These are phyloP conservation scores for Fusarium luffae DNA, from an alignment of 2,329 filamentous ascomycete genomes.

Conservation along the genomic window DNA sequence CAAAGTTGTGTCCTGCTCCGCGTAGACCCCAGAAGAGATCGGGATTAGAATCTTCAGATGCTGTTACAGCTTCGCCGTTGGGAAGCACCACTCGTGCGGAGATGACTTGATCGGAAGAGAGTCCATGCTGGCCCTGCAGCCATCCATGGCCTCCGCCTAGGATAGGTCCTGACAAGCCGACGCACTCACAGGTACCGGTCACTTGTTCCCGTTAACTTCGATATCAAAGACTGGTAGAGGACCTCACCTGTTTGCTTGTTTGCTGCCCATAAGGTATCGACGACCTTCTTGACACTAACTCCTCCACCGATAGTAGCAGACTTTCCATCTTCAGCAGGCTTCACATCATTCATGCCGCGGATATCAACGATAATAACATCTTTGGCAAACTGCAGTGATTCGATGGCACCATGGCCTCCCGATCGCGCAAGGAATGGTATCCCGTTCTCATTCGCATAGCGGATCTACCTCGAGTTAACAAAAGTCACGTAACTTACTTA, in stretches of 20 bases:
- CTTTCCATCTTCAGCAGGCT: not conserved
- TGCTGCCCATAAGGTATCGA: constrained; percentile 6
- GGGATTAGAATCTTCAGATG: not conserved
- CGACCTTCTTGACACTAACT: constrained; percentile 19
- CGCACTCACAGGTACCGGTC: constrained; percentile 42
- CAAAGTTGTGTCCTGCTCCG: constrained; percentile 66
- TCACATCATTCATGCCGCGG: not conserved
- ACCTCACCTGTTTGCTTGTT: constrained; percentile 30
- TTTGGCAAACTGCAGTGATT: constrained; percentile 21
- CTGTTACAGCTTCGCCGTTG: constrained; percentile 12
- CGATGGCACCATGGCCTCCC: constrained; percentile 27
- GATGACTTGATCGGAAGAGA: constrained; percentile 26
- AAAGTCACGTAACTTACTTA: too few relatives aligned
- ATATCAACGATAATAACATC: constrained; percentile 23
- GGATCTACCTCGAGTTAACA: too few relatives aligned
- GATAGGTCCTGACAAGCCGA: constrained; percentile 44
- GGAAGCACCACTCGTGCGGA: constrained; percentile 23
- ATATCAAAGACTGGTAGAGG: accelerated
- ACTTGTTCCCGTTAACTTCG: constrained; percentile 12
- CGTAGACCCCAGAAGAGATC: constrained; percentile 56
- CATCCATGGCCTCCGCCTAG: constrained; percentile 34
- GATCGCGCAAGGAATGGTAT: constrained; percentile 28
- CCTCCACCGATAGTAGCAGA: constrained; percentile 16
- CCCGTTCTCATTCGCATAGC: constrained; percentile 17
- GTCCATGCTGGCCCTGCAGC: constrained; percentile 26